Conservation (phyloP, 192 early-diverging fungal genomes). For the Mycoemilia scoparia region DNA sequence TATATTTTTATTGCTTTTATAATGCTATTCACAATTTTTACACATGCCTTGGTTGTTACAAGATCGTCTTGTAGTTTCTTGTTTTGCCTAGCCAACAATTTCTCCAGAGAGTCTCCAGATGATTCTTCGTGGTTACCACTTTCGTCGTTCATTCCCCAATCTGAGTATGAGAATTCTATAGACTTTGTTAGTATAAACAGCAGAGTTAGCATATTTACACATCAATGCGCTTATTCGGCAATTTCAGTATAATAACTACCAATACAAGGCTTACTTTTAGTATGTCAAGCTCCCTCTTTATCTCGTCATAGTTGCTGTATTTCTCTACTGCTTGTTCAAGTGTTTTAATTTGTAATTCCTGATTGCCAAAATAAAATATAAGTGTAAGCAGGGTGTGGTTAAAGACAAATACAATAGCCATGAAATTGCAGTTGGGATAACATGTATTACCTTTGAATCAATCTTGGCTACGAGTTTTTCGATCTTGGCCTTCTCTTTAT, state of each 20-base stretch:
- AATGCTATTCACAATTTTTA: too few relatives aligned
- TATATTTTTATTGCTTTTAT: too few relatives aligned
- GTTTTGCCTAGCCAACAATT: constrained; percentile 64
- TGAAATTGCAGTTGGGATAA: too few relatives aligned
- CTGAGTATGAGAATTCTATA: constrained; percentile 45
- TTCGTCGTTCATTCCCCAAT: constrained; percentile 26
- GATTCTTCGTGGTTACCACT: constrained; percentile 22
- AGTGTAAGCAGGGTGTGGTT: too few relatives aligned
- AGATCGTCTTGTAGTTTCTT: constrained; percentile 57
- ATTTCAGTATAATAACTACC: constrained; percentile 32
- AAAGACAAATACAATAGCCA: too few relatives aligned
- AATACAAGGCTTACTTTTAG: too few relatives aligned
- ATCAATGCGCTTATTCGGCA: constrained; percentile 2
- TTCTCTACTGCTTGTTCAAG: constrained; percentile 33
- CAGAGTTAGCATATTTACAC: constrained; percentile 2
- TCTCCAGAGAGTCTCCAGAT: constrained; percentile 47
- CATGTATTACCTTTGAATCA: too few relatives aligned
- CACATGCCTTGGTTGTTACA: too few relatives aligned
- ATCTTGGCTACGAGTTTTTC: too few relatives aligned
- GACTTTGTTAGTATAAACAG: constrained; percentile 38
- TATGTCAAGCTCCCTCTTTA: constrained; percentile 71
- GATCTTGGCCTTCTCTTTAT: too few relatives aligned
- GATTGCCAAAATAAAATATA: too few relatives aligned
- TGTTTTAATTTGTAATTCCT: too few relatives aligned
- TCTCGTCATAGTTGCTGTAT: constrained; percentile 68